A percentile compares a stretch with the other conserved stretches of the same genome.
Evolutionary conservation across 2,329 filamentous ascomycete genomes (phyloP).

Genomic region (Zymoseptoria pseudotritici): DNA sequence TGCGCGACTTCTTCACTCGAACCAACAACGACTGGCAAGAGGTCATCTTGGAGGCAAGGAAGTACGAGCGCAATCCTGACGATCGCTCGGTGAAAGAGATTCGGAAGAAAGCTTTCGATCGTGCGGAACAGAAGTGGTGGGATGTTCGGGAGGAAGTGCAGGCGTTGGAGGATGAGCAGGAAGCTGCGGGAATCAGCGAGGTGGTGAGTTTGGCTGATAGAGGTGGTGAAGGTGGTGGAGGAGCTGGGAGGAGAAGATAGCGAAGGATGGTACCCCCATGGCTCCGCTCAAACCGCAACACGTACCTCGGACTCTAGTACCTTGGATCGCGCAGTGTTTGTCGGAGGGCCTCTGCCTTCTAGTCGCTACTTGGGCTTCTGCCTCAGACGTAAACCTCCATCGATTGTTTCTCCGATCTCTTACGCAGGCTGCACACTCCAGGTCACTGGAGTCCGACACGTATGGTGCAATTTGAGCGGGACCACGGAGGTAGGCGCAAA

Average conservation of each 20-base stretch:
- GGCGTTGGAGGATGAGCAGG: conserved; percentile 88
- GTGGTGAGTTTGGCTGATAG: conserved; percentile 80
- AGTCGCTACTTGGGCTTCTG: no score
- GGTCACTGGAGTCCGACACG: no score
- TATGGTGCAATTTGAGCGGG: no score
- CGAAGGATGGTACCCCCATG: no score
- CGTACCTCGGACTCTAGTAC: no score
- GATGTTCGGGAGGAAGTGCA: conserved; percentile 91
- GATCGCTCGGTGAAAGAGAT: conserved; percentile 79
- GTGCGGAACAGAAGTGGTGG: conserved; percentile 98
- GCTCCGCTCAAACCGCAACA: no score
- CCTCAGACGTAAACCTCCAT: no score
- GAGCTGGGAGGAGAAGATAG: conserved; percentile 16
- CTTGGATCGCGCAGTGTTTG: no score
- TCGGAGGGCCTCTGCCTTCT: no score
- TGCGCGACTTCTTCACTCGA: conserved; percentile 85
- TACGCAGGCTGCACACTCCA: no score
- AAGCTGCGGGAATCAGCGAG: conserved; percentile 89
- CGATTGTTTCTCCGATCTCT: no score
- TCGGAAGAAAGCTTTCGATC: conserved; percentile 80
- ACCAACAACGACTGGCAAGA: conserved; percentile 90
- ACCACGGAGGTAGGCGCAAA: not conserved
- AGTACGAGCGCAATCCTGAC: conserved; percentile 61
- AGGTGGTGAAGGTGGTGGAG: conserved; percentile 29
- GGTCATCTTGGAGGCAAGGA: conserved; percentile 66